Percentiles rank a stretch among this genome's conserved stretches.
phyloP scores from a whole-genome alignment of 2,329 filamentous ascomycete species.

The Penicillium brasilianum region DNA sequence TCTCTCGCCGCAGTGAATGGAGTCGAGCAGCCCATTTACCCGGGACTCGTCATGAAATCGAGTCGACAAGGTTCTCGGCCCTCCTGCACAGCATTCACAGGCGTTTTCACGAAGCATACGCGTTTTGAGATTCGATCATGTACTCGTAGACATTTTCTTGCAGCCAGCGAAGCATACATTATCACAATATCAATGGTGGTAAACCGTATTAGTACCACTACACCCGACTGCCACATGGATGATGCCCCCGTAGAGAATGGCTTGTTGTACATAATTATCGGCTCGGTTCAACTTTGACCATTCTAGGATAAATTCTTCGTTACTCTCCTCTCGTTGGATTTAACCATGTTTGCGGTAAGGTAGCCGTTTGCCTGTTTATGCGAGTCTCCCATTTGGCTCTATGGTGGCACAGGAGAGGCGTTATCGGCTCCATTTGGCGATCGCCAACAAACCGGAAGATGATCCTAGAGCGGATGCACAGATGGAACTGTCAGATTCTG shows the following conservation, averaged over 20 bases:
- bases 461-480: neutral
- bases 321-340: neutral
- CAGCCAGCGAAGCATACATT: constrained; percentile 3
- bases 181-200: neutral
- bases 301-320: neutral
- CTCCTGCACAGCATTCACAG: constrained; percentile 10
- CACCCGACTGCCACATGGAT: neutral
- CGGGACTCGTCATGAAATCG: constrained; percentile 10
- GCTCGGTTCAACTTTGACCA: too few species aligned
- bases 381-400: neutral
- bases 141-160: constrained; percentile 4
- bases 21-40: neutral
- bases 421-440: neutral
- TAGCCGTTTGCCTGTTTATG: neutral
- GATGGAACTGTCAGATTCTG: neutral
- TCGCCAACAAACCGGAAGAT: neutral
- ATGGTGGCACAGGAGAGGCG: neutral
- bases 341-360: neutral
- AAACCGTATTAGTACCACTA: too few species aligned
- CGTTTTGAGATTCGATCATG: neutral
- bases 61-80: constrained; percentile 8
- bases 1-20: neutral
- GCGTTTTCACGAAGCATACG: constrained; percentile 7
- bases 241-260: neutral
- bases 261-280: too few species aligned